Evolutionary conservation across 176 grass and related monocot species (phyloP).

Genomic region (Carex littledalei): DNA sequence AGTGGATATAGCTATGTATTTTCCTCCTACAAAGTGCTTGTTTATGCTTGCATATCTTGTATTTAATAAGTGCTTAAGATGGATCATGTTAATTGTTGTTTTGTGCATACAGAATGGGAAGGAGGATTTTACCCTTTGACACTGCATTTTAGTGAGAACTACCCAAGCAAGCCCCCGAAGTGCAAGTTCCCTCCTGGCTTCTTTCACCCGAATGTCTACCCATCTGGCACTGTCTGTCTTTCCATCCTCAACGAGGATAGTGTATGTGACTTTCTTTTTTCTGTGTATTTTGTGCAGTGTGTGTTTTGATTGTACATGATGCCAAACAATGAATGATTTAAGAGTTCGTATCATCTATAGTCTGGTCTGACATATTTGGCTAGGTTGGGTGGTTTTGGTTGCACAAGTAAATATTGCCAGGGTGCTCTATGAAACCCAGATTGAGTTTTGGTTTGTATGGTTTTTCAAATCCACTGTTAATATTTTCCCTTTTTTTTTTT

Average conservation of each 20-base stretch:
- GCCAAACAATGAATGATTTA: neutral
- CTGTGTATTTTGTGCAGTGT: neutral
- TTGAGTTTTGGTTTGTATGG: neutral
- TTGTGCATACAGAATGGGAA: slow-evolving; percentile 81
- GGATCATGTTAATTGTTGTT: neutral
- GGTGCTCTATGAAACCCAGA: neutral
- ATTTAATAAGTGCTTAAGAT: neutral
- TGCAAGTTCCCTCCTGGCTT: slow-evolving; percentile 82
- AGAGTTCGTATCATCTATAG: neutral
- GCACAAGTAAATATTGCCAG: neutral
- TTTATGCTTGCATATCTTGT: slow-evolving; percentile 1
- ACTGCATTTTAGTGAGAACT: slow-evolving; percentile 76
- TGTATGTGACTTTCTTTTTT: slow-evolving; percentile 32
- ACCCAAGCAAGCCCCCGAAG: slow-evolving; percentile 76
- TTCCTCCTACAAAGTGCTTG: neutral
- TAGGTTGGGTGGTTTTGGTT: neutral
- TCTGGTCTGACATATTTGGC: neutral
- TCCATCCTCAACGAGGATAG: slow-evolving; percentile 86
- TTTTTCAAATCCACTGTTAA: neutral
- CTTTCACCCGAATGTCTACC: slow-evolving; percentile 94
- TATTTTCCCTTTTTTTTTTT: neutral
- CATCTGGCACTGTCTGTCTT: slow-evolving; percentile 79
- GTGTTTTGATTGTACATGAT: neutral
- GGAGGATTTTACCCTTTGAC: slow-evolving; percentile 65
- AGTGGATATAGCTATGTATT: neutral